A percentile compares a stretch with the other conserved stretches of the same genome.
Evolutionary conservation across 2,329 filamentous ascomycete genomes (phyloP).

Genomic region (Metarhizium humberi): DNA sequence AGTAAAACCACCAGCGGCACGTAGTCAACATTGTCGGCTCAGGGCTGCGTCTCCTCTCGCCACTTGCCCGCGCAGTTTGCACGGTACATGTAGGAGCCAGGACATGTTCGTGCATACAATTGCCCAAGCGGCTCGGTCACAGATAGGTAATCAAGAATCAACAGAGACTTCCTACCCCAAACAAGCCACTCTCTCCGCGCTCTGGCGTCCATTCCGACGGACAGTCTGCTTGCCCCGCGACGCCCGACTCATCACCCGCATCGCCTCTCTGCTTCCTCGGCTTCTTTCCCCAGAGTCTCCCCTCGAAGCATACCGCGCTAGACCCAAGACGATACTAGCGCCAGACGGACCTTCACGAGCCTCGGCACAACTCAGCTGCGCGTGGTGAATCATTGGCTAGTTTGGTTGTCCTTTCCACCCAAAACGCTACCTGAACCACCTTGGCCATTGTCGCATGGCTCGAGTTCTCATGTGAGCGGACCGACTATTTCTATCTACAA

Average conservation of each 20-base stretch:
- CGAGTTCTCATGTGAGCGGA: neutral
- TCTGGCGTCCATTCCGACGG: neutral
- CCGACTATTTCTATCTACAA: neutral
- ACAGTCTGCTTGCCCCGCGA: neutral
- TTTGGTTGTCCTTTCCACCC: neutral
- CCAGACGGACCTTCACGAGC: neutral
- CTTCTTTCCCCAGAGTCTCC: slow-evolving; percentile 1
- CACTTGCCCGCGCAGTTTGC: neutral
- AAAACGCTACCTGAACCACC: neutral
- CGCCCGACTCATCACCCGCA: neutral
- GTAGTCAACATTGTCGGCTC: too few species aligned
- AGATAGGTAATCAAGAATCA: too few species aligned
- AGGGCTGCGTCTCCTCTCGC: too few species aligned
- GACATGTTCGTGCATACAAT: too few species aligned
- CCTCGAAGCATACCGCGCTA: neutral
- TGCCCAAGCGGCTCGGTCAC: too few species aligned
- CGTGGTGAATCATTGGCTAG: slow-evolving; percentile 1
- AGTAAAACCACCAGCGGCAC: too few species aligned
- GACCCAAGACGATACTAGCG: neutral
- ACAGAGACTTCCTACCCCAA: too few species aligned
- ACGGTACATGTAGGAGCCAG: neutral
- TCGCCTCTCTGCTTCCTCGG: slow-evolving; percentile 1
- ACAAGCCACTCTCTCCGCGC: too few species aligned
- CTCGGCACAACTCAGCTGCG: slow-evolving; percentile 4
- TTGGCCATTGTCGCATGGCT: neutral